Evolutionary conservation across 345 rosid genomes (phyloP), one percentile per base, ranked within the genome.

Genomic region (Camelina neglecta): DNA sequence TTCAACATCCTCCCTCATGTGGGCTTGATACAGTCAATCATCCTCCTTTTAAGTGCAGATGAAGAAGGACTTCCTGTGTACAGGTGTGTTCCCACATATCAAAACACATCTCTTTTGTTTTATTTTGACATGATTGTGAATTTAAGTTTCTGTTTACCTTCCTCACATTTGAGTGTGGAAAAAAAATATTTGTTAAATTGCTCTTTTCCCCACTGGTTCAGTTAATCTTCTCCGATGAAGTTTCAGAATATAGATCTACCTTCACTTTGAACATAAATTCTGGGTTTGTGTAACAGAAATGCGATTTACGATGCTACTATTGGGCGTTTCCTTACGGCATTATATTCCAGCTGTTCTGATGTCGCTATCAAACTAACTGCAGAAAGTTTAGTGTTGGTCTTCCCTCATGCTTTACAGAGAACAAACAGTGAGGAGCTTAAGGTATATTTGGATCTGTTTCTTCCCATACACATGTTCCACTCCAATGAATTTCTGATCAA

Each of bases 361-460:
- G 85, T 77, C 49, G 81, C 84, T 78, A 87, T 94, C 73, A 75
- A 84, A 83, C 73, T 76, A 71, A 90, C 98, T 65, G 96, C 97
- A 75, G 85, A 83, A 53, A 81, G 81, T 81, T 65, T 92, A 38
- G 84, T 92, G 66, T 73, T 80, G 75, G 81, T 81, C 55, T 85
- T 92, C 73, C 83, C 82, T 65, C 80, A 23, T 67, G 86, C 95
- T 60, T 73, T 92, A 82, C 64, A 75, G 81, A 88, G 88, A 88
- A 89, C 96, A 53, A 86, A 83, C 68, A 89, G 97, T 79, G 81
- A 81, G 62, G 95, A 92, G 81, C 95, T 92, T 67, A 90, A 90
- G 98, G 98, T 92, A 66, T 72, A 65, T 31, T 16, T 72, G 49
- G 53, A 41, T 60, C 39, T 65, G 26, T 71, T 77, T 36, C 36